These are phyloP conservation scores for Otatea glauca DNA, from an alignment of 176 grass and related monocot genomes.

Conservation along the genomic window DNA sequence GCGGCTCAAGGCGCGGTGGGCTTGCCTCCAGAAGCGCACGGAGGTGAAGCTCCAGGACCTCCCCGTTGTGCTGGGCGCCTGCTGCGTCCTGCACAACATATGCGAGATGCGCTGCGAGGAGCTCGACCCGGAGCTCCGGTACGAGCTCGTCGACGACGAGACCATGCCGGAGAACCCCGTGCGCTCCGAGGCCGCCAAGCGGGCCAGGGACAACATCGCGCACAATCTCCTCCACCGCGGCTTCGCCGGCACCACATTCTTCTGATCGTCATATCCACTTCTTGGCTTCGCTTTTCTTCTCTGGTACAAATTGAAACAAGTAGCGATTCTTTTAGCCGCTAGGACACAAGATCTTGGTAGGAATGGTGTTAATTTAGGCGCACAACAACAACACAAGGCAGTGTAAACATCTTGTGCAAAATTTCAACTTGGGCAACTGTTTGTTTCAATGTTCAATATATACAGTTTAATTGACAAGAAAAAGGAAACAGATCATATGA, in stretches of 20 bases:
- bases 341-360: constrained; percentile 71
- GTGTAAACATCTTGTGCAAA: constrained; percentile 27
- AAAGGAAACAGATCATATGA: not conserved
- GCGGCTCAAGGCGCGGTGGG: constrained; percentile 79
- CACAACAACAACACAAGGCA: not conserved
- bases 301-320: constrained; percentile 37
- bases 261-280: constrained; percentile 39
- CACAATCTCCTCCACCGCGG: constrained; percentile 94
- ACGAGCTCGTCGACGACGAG: constrained; percentile 72
- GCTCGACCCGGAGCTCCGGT: constrained; percentile 60
- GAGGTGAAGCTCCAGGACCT: constrained; percentile 97
- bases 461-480: constrained; percentile 30
- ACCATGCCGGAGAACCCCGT: constrained; percentile 72
- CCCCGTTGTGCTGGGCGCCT: constrained; percentile 87
- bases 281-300: constrained; percentile 8
- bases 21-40: constrained; percentile 87
- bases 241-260: constrained; percentile 80
- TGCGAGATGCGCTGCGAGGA: constrained; percentile 75
- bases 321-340: constrained; percentile 53
- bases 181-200: constrained; percentile 55
- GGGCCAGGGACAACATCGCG: constrained; percentile 77
- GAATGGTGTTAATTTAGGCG: constrained; percentile 22
- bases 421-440: constrained; percentile 19
- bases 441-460: constrained; percentile 9
- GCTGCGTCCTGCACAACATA: constrained; percentile 95